A percentile compares a stretch with the other conserved stretches of the same genome.
These are phyloP conservation scores for Porcisia deanei DNA, from an alignment of 208 protist genomes.

Conservation along the genomic window DNA sequence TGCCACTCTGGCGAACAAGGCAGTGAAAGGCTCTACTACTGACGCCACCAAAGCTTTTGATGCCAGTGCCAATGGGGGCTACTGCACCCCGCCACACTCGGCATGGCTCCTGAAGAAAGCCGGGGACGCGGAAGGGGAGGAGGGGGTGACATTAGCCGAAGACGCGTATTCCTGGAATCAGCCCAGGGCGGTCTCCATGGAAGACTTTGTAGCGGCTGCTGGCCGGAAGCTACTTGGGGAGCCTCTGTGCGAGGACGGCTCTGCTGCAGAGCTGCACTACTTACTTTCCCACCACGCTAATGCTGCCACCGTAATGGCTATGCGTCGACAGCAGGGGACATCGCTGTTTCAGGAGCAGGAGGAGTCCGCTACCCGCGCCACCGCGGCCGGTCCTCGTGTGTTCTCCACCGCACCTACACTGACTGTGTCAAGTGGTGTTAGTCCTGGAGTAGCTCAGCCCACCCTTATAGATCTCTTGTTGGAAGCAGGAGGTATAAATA, in stretches of 20 bases:
- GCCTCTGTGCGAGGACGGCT: slow-evolving; percentile 1
- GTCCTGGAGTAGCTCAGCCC: background rate
- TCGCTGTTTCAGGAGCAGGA: background rate
- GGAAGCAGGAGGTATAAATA: background rate
- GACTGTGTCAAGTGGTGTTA: background rate
- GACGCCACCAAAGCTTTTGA: background rate
- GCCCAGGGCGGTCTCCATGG: background rate
- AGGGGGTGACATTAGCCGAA: background rate
- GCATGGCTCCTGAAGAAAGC: slow-evolving; percentile 2
- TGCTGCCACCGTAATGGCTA: background rate
- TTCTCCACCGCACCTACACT: slow-evolving; percentile 21
- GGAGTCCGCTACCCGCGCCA: background rate
- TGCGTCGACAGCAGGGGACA: background rate
- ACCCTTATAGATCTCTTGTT: background rate
- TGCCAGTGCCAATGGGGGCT: background rate
- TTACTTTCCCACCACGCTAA: background rate
- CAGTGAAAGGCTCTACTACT: background rate
- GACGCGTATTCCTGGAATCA: background rate
- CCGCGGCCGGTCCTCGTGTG: background rate
- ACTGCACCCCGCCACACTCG: background rate
- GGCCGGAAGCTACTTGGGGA: slow-evolving; percentile 4
- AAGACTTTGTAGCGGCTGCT: background rate
- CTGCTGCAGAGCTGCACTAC: slow-evolving; percentile 6
- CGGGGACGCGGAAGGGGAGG: slow-evolving; percentile 1
- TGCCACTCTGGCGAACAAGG: background rate